Evolutionary conservation across 2,329 filamentous ascomycete species (phyloP), one percentile per base, ranked within the genome.

Genomic region (Trichoderma atrobrunneum): DNA sequence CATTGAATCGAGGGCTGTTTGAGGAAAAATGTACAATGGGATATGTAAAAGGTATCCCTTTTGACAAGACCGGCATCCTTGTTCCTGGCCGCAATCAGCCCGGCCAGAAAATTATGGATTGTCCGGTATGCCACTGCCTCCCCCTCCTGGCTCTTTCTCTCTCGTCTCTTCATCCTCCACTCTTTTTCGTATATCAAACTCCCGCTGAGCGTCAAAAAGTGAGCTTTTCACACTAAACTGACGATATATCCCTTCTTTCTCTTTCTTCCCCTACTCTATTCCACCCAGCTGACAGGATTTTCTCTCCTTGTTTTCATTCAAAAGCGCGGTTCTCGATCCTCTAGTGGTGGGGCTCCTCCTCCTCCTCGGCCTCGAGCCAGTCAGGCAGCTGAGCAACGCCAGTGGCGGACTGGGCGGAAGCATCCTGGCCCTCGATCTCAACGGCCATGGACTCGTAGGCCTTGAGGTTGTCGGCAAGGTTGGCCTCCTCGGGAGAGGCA

Each of bases 401-500:
- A 79, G 88, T 79, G 68, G 85, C 85, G 76, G 86, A 86, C 82
- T 89, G 87, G 75, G 87, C 88, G 73, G 85, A 83, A 77, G 87
- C 86, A 76, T 92, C 89, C 84, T 93, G 90, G 77, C 95, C 95
- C 88, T 98, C 95, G 76, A 98, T 91, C 85, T 99, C 96, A 77
- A 98, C 95, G 78, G 91, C 89, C 88, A 97, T 94, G 82, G 86
- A 89, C 89, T 98, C 95, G 89, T 99, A 99, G 82, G 94, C 91
- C 87, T 96, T 92, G 83, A 99, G 86, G 84, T 93, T 95, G 84
- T 89, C 92, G 81, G 95, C 94, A 75, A 99, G 92, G 85, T 97
- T 93, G 84, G 91, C 86, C 89, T 98, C 95, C 85, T 98, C 96
- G 81, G 96, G 96, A 43, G 94, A 97, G 81, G 88, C 85, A 80